Conservation (phyloP, 495 filamentous ascomycete species). For the Terfezia boudieri region DNA sequence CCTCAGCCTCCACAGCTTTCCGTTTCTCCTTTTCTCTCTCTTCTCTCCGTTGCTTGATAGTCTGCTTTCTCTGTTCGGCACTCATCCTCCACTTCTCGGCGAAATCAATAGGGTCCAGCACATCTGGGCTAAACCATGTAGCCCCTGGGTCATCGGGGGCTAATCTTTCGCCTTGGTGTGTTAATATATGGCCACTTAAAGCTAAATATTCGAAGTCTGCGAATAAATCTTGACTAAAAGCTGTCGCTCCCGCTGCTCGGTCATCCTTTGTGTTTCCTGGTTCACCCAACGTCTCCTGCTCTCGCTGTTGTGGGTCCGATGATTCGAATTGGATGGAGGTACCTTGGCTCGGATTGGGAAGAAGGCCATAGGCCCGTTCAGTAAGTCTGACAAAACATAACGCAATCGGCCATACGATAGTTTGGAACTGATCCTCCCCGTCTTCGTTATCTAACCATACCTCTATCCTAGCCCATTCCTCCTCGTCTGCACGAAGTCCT, state of each 20-base stretch:
- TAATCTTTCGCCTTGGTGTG: background rate
- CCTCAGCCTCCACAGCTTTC: background rate
- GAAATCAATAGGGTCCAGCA: background rate
- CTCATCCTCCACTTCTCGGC: background rate
- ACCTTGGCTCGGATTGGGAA: background rate
- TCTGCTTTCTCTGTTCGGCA: background rate
- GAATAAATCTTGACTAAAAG: background rate
- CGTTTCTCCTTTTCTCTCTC: background rate
- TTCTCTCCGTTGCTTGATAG: background rate
- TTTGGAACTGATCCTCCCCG: conserved; percentile 5
- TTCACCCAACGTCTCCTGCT: background rate
- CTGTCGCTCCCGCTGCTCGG: background rate
- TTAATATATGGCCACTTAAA: background rate
- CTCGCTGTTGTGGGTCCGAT: background rate
- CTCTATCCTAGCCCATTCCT: conserved; percentile 6
- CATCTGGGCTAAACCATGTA: background rate
- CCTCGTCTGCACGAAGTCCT: background rate
- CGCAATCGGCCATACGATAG: conserved; percentile 14
- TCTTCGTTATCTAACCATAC: conserved; percentile 7
- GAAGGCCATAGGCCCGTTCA: conserved; percentile 9
- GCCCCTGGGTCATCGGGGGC: background rate
- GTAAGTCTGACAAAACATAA: conserved; percentile 13
- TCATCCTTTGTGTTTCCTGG: too few species aligned
- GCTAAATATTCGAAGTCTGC: background rate
- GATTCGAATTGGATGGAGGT: background rate